Evolutionary conservation across 345 rosid genomes (phyloP).

Genomic region (Eucalyptus cloeziana): DNA sequence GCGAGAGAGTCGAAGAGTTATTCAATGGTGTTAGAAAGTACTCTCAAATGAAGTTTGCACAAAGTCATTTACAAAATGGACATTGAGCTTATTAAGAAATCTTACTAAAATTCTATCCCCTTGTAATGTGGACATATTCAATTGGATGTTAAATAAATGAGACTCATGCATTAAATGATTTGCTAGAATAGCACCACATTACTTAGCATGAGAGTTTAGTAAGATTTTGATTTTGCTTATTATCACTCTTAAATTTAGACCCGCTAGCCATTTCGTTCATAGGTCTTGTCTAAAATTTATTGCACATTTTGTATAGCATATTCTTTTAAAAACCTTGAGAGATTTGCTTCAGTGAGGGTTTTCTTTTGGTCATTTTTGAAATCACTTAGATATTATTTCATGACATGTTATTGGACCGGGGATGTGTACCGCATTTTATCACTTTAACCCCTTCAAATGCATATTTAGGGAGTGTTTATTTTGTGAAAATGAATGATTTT

Average conservation of each 20-base stretch:
- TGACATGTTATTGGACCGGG: neutral
- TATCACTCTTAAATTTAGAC: neutral
- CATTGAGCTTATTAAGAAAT: neutral
- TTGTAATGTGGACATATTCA: neutral
- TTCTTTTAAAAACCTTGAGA: neutral
- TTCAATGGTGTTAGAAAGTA: neutral
- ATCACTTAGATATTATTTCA: neutral
- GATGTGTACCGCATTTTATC: neutral
- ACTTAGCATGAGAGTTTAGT: neutral
- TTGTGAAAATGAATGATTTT: neutral
- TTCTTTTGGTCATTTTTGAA: neutral
- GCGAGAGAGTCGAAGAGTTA: neutral
- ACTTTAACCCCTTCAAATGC: neutral
- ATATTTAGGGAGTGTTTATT: neutral
- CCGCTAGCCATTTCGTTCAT: neutral
- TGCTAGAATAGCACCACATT: neutral
- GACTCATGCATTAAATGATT: neutral
- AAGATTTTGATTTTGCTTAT: neutral
- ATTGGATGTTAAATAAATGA: neutral
- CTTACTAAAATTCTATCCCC: neutral
- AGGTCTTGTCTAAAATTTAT: neutral
- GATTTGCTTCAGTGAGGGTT: neutral
- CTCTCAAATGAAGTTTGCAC: neutral
- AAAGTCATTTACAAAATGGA: neutral
- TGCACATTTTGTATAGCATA: neutral